phyloP scores from a whole-genome alignment of 148 eudicot genomes.

The Spergularia bocconei region DNA sequence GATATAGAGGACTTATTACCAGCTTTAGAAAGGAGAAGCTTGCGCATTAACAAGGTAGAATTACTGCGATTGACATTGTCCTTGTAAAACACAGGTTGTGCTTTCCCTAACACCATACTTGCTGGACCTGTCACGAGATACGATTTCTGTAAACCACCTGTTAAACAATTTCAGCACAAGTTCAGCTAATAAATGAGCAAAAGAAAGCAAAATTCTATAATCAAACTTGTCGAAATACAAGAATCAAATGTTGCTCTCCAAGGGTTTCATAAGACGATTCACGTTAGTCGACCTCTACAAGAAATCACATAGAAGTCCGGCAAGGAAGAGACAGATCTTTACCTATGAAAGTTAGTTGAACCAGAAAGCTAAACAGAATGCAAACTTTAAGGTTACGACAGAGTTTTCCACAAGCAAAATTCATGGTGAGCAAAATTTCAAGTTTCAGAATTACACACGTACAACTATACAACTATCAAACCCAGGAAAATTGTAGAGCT shows the following conservation, averaged over 20 bases:
- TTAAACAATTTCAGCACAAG: neutral
- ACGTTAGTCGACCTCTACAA: neutral
- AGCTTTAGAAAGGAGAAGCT: slow-evolving; percentile 20
- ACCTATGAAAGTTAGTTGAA: slow-evolving; percentile 16
- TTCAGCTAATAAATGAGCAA: neutral
- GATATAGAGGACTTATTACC: slow-evolving; percentile 14
- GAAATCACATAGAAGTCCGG: neutral
- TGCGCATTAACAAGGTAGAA: slow-evolving; percentile 14
- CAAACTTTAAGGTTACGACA: neutral
- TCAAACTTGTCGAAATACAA: no score
- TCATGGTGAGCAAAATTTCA: neutral
- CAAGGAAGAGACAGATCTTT: neutral
- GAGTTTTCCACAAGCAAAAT: neutral
- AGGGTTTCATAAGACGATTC: neutral
- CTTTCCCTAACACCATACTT: neutral
- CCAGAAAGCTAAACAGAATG: neutral
- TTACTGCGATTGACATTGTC: slow-evolving; percentile 17
- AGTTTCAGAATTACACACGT: neutral
- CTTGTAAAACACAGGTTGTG: slow-evolving; percentile 15
- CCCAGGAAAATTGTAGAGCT: no score
- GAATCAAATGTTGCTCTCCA: neutral
- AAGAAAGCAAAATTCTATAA: neutral
- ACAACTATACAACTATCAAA: no score
- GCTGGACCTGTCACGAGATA: neutral
- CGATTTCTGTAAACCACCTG: neutral